Evolutionary conservation across 2,329 filamentous ascomycete genomes (phyloP).

Genomic region (Xylaria sp.): DNA sequence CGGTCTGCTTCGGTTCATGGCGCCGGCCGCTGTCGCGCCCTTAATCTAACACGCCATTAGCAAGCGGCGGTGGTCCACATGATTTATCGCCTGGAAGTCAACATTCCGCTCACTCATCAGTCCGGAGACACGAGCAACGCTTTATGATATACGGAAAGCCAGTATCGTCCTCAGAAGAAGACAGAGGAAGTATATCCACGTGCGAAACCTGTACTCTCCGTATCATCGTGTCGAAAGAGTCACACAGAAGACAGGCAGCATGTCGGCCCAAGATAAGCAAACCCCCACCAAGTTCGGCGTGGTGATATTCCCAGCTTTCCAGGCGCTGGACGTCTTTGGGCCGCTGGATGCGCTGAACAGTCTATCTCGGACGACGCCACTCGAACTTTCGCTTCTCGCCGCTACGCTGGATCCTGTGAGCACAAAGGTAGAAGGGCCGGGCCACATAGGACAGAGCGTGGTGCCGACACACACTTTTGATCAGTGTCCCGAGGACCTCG

Average conservation of each 20-base stretch:
- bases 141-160: neutral
- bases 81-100: neutral
- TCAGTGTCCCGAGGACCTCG: constrained; percentile 61
- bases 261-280: constrained; percentile 18
- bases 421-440: constrained; percentile 45
- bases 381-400: constrained; percentile 57
- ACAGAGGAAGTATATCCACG: neutral
- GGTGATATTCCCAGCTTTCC: constrained; percentile 58
- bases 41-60: neutral
- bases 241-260: constrained; percentile 11
- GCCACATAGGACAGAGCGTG: constrained; percentile 51
- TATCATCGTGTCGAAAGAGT: neutral
- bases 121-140: neutral
- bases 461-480: constrained; percentile 64
- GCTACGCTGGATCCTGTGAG: constrained; percentile 56
- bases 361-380: constrained; percentile 50
- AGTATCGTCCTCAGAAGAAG: neutral
- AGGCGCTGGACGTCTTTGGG: constrained; percentile 53
- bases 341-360: constrained; percentile 60
- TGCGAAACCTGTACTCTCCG: neutral
- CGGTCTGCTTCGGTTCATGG: neutral
- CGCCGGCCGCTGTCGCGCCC: constrained; percentile 2
- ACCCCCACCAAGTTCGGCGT: constrained; percentile 54
- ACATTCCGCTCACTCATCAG: too few species aligned
- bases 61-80: neutral